Evolutionary conservation across 306 rosid genomes (phyloP).

Genomic region (Herpetospermum pedunculosum): DNA sequence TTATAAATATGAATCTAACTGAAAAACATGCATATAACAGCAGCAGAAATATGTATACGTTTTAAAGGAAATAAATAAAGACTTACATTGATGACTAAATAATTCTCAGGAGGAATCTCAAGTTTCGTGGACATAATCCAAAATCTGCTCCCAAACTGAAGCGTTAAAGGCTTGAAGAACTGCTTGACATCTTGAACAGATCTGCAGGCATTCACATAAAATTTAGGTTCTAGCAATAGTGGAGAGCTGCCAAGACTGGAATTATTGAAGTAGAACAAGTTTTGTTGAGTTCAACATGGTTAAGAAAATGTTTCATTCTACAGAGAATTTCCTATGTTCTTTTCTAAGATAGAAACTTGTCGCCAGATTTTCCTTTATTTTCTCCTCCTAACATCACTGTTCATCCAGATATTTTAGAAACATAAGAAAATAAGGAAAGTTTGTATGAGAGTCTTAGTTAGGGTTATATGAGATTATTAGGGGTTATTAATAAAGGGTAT

Average conservation of each 20-base stretch:
- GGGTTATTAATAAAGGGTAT: too few species aligned
- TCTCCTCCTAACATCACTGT: neutral
- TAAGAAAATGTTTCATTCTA: neutral
- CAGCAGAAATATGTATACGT: neutral
- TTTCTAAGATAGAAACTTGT: neutral
- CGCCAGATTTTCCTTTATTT: neutral
- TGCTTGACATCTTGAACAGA: conserved; percentile 53
- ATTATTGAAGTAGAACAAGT: neutral
- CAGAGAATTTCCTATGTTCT: neutral
- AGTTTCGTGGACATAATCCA: conserved; percentile 50
- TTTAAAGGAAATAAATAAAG: conserved; percentile 1
- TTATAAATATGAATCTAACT: neutral
- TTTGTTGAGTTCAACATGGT: neutral
- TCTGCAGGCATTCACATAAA: conserved; percentile 25
- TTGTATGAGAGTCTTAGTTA: too few species aligned
- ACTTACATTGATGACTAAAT: conserved; percentile 53
- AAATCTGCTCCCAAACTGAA: conserved; percentile 63
- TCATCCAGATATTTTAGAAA: neutral
- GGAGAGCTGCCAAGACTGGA: neutral
- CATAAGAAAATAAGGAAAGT: neutral
- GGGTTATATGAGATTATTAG: too few species aligned
- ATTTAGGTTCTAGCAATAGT: neutral
- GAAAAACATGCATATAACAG: neutral
- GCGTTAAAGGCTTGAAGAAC: conserved; percentile 52
- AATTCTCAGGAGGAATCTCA: conserved; percentile 62